phyloP scores from a whole-genome alignment of 805 yeast species.

The Nakazawaea ishiwadae region DNA sequence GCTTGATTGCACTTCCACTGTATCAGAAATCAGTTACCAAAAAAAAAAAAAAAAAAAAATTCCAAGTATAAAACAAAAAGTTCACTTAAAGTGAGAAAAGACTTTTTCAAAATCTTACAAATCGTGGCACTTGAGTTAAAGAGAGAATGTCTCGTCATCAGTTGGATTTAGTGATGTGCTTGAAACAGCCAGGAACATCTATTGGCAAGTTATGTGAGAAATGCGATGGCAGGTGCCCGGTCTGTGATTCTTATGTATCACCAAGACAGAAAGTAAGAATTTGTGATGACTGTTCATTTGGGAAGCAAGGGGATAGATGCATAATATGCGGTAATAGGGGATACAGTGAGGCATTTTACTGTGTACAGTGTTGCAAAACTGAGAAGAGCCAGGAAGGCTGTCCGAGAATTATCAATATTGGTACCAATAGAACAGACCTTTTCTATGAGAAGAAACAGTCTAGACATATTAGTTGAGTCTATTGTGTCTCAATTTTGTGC shows the following conservation, averaged over 20 bases:
- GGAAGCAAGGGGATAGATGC: slow-evolving; percentile 59
- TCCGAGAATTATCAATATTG: slow-evolving; percentile 77
- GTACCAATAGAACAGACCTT: slow-evolving; percentile 66
- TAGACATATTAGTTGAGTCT: slow-evolving; percentile 6
- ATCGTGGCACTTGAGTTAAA: background rate
- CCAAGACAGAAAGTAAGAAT: slow-evolving; percentile 63
- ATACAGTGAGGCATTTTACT: slow-evolving; percentile 70
- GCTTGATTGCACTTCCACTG: no score
- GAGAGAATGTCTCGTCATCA: slow-evolving; percentile 80
- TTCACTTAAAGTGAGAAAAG: background rate
- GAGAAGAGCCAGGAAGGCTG: slow-evolving; percentile 92
- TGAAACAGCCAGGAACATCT: slow-evolving; percentile 76
- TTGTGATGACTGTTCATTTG: slow-evolving; percentile 84
- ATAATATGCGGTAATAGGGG: slow-evolving; percentile 73
- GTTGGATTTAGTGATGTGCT: slow-evolving; percentile 75
- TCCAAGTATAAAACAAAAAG: background rate
- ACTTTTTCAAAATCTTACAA: no score
- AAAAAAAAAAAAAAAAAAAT: background rate
- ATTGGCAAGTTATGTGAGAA: slow-evolving; percentile 72
- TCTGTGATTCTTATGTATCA: slow-evolving; percentile 80
- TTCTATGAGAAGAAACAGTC: slow-evolving; percentile 49
- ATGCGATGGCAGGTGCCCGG: slow-evolving; percentile 91
- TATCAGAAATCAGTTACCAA: background rate
- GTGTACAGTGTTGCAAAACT: slow-evolving; percentile 74
- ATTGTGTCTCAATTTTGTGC: no score